These are phyloP conservation scores for Saxophila tyrrhenica DNA, from an alignment of 495 filamentous ascomycete genomes.

Conservation along the genomic window DNA sequence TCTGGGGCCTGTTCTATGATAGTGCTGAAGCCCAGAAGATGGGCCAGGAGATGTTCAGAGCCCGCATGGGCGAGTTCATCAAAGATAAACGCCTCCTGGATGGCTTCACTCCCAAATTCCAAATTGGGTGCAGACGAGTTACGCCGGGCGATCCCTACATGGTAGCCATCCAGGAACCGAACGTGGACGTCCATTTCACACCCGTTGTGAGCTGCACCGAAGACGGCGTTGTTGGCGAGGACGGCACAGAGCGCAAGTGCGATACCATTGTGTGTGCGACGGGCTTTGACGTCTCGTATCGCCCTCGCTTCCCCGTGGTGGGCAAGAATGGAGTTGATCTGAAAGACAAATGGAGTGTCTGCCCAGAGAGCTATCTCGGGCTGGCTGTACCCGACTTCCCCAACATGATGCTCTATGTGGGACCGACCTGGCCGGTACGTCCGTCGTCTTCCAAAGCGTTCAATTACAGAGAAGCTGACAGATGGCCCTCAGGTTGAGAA, in stretches of 20 bases:
- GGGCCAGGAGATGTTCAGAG: conserved; percentile 23
- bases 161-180: conserved; percentile 27
- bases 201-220: conserved; percentile 23
- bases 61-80: conserved; percentile 32
- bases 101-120: conserved; percentile 30
- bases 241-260: conserved; percentile 25
- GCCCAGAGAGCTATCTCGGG: conserved; percentile 27
- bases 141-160: conserved; percentile 32
- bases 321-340: conserved; percentile 26
- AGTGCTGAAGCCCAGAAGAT: conserved; percentile 25
- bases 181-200: conserved; percentile 31
- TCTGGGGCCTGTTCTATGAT: conserved; percentile 30
- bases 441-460: not conserved
- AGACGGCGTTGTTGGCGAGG: conserved; percentile 27
- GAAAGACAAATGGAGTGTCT: conserved; percentile 26
- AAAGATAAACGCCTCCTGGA: conserved; percentile 32
- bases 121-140: conserved; percentile 27
- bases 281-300: conserved; percentile 30
- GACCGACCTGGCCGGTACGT: conserved; percentile 17
- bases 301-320: conserved; percentile 27
- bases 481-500: conserved; percentile 27
- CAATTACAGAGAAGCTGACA: not conserved
- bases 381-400: conserved; percentile 28
- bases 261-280: conserved; percentile 32
- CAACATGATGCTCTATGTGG: conserved; percentile 28